Evolutionary conservation across 441 rosid genomes (phyloP).

Genomic region (Macaranga tanarius): DNA sequence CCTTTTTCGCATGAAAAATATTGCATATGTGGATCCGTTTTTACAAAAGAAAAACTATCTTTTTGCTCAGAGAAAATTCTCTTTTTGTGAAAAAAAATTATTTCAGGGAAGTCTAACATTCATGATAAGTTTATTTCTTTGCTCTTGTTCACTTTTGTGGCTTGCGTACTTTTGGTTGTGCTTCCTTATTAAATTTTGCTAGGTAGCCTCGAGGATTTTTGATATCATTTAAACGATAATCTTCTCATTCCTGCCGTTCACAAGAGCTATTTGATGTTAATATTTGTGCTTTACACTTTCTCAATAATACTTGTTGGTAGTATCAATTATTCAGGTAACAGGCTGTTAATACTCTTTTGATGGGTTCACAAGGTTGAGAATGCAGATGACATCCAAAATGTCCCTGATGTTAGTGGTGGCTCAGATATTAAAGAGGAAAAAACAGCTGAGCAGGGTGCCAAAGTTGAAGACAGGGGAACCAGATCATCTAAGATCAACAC

Average conservation of each 20-base stretch:
- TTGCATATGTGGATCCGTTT: not conserved
- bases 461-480: constrained; percentile 40
- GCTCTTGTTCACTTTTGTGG: not conserved
- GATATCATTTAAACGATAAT: not conserved
- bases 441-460: constrained; percentile 39
- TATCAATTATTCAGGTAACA: constrained; percentile 11
- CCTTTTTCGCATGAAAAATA: not conserved
- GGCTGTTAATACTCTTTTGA: constrained; percentile 28
- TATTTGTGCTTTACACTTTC: not conserved
- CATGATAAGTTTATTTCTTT: not conserved
- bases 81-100: not conserved
- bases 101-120: not conserved
- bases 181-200: not conserved
- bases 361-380: constrained; percentile 77
- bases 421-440: constrained; percentile 49
- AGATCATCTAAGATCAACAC: constrained; percentile 40
- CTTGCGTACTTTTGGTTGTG: not conserved
- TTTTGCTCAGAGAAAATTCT: not conserved
- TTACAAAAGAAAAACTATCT: not conserved
- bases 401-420: constrained; percentile 50
- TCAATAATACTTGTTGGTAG: constrained; percentile 21
- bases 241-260: constrained; percentile 1
- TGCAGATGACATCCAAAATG: constrained; percentile 66
- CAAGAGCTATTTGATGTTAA: not conserved
- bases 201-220: not conserved